Evolutionary conservation across 805 yeast species (phyloP), one percentile per base, ranked within the genome.

Genomic region (Saccharomycopsis sp.): DNA sequence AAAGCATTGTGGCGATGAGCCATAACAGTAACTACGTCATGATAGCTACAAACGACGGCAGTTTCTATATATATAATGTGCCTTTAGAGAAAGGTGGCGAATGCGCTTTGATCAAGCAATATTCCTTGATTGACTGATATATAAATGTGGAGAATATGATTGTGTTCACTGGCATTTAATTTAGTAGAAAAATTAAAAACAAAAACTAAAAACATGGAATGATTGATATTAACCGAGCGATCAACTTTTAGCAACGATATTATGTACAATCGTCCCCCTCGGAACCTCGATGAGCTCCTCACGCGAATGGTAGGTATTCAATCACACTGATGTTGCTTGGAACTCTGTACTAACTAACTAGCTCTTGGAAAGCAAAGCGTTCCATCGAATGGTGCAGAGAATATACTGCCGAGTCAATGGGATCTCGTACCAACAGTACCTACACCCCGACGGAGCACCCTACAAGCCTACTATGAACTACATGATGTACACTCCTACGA

Each of bases 321-420:
- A n/a, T n/a, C n/a, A n/a, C n/a, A n/a, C n/a, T n/a, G n/a, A n/a
- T n/a, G n/a, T 22, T 12, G 8, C 19, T 30, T 19, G 13, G 15
- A 15, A 22, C 10, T n/a, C n/a, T 7, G 26, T 8, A n/a, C 7
- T 23, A 20, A 31, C 36, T 27, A 7, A 10, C 7, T 43, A 63
- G 62, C 62, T 82, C 10, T 65, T 80, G 57, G 63, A 62, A 34
- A 77, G 85, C 8, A 70, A 67, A 2, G 62, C 69, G 0, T 82
- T 82, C 51, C 75, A 80, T 50, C 60, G 70, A 20, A 73, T 78
- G 63, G 94, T 81, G 3, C 62, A 75, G 30, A 60, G 64, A 9
- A 61, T 82, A 1, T 80, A 81, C 52, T 80, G 80, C 30, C 67
- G 66, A 42, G 68, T 82, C 25, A 82, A 82, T 52, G 70, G 80